Evolutionary conservation across 2,329 filamentous ascomycete species (phyloP).

Genomic region (Leptographium lundbergii): DNA sequence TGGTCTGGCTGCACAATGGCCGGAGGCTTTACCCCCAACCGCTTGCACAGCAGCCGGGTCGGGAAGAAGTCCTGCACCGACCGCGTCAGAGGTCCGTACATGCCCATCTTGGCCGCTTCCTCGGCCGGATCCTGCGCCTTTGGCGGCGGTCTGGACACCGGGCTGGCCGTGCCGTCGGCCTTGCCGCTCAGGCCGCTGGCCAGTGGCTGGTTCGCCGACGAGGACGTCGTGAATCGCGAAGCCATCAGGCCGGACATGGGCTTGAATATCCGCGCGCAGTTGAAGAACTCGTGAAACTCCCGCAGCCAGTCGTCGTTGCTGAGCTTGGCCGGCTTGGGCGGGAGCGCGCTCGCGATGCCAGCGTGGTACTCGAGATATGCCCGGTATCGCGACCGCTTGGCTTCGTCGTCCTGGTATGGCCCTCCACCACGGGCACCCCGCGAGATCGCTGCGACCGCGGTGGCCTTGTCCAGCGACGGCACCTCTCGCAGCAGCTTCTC

Average conservation of each 20-base stretch:
- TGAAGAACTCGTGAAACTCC: constrained; percentile 65
- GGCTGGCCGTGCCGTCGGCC: constrained; percentile 12
- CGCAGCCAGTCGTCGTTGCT: constrained; percentile 63
- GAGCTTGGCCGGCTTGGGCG: constrained; percentile 28
- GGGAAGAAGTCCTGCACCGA: constrained; percentile 62
- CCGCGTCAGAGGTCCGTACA: constrained; percentile 86
- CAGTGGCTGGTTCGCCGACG: constrained; percentile 20
- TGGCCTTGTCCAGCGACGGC: constrained; percentile 52
- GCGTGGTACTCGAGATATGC: constrained; percentile 68
- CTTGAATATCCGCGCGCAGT: constrained; percentile 62
- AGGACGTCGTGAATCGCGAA: constrained; percentile 72
- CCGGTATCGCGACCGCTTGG: constrained; percentile 70
- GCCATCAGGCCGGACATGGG: constrained; percentile 90
- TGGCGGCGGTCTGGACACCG: constrained; percentile 33
- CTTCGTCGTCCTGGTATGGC: constrained; percentile 73
- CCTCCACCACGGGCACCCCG: constrained; percentile 53
- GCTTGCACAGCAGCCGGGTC: constrained; percentile 76
- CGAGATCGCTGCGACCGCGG: constrained; percentile 55
- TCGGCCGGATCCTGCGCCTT: constrained; percentile 67
- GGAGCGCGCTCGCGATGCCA: constrained; percentile 44
- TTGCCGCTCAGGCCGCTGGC: constrained; percentile 1
- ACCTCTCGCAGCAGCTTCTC: constrained; percentile 45
- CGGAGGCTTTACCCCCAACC: constrained; percentile 78
- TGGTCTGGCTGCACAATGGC: constrained; percentile 49
- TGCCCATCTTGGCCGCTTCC: constrained; percentile 75